A percentile compares a stretch with the other conserved stretches of the same genome.
phyloP scores from a whole-genome alignment of 1,139 yeast genomes.

The Pneumocystis carinii region DNA sequence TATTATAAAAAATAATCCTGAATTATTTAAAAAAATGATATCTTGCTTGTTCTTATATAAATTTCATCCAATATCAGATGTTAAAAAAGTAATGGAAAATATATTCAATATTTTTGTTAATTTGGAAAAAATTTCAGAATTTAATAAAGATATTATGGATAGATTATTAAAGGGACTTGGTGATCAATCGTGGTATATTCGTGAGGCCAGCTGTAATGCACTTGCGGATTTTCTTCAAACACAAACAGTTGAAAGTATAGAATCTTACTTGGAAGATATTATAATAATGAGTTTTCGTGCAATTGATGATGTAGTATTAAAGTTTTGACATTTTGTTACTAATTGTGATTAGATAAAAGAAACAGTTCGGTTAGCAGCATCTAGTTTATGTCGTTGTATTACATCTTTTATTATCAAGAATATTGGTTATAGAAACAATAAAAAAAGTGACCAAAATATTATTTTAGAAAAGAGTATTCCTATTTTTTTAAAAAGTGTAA shows the following conservation, averaged over 20 bases:
- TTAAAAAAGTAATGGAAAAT: constrained; percentile 69
- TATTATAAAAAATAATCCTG: constrained; percentile 39
- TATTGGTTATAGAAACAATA: constrained; percentile 25
- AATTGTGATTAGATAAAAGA: constrained; percentile 39
- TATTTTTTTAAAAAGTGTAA: constrained; percentile 57
- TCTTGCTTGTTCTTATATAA: constrained; percentile 74
- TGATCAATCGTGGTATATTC: constrained; percentile 78
- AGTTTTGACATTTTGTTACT: not conserved
- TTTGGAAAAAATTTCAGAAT: constrained; percentile 36
- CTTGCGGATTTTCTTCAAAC: constrained; percentile 55
- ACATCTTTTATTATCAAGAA: constrained; percentile 49
- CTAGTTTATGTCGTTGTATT: constrained; percentile 48
- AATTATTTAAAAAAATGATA: constrained; percentile 45
- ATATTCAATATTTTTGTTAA: constrained; percentile 71
- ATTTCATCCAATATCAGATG: constrained; percentile 68
- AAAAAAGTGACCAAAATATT: not conserved
- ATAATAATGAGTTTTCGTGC: constrained; percentile 84
- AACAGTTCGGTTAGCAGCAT: constrained; percentile 75
- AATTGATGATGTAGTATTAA: constrained; percentile 54
- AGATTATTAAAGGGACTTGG: constrained; percentile 63
- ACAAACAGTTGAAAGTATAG: constrained; percentile 34
- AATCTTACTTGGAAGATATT: constrained; percentile 43
- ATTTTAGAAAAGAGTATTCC: constrained; percentile 57
- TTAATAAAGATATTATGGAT: constrained; percentile 43
- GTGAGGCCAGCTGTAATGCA: constrained; percentile 78